Evolutionary conservation across 257 asterid species (phyloP).

Genomic region (Orobanche coerulescens): DNA sequence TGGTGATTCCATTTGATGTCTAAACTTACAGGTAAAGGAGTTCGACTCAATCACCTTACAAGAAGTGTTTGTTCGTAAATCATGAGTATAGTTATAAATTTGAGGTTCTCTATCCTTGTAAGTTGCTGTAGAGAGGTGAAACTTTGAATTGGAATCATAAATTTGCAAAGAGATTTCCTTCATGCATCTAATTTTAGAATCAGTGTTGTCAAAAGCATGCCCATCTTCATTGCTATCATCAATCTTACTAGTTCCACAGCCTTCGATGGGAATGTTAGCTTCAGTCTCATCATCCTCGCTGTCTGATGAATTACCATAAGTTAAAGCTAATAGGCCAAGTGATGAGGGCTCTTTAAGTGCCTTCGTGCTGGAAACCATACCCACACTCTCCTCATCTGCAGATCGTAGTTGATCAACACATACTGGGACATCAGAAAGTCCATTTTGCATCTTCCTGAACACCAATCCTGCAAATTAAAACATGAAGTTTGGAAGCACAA

Average conservation of each 20-base stretch:
- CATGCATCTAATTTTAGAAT: slow-evolving; percentile 13
- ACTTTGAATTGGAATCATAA: no score
- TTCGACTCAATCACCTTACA: slow-evolving; percentile 32
- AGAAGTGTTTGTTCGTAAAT: slow-evolving; percentile 28
- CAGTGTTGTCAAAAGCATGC: slow-evolving; percentile 23
- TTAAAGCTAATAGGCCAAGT: slow-evolving; percentile 77
- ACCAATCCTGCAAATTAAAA: slow-evolving; percentile 35
- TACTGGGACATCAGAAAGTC: slow-evolving; percentile 32
- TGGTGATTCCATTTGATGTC: slow-evolving; percentile 30
- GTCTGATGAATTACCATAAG: slow-evolving; percentile 78
- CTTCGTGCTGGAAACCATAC: slow-evolving; percentile 30
- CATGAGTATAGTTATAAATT: no score
- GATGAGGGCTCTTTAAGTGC: slow-evolving; percentile 51
- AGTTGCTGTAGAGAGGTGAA: no score
- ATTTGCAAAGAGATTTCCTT: slow-evolving; percentile 26
- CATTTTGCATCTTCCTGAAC: slow-evolving; percentile 33
- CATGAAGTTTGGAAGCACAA: slow-evolving; percentile 2
- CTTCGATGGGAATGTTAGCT: slow-evolving; percentile 31
- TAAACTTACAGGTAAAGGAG: slow-evolving; percentile 29
- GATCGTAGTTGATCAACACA: slow-evolving; percentile 33
- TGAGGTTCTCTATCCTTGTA: no score
- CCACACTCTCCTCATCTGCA: slow-evolving; percentile 29
- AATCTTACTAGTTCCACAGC: slow-evolving; percentile 25
- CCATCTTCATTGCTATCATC: slow-evolving; percentile 26
- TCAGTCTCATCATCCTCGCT: slow-evolving; percentile 61